Percentiles rank a stretch among this genome's conserved stretches.
Evolutionary conservation across 2,329 filamentous ascomycete genomes (phyloP).

Genomic region (Xylariaceae sp.): DNA sequence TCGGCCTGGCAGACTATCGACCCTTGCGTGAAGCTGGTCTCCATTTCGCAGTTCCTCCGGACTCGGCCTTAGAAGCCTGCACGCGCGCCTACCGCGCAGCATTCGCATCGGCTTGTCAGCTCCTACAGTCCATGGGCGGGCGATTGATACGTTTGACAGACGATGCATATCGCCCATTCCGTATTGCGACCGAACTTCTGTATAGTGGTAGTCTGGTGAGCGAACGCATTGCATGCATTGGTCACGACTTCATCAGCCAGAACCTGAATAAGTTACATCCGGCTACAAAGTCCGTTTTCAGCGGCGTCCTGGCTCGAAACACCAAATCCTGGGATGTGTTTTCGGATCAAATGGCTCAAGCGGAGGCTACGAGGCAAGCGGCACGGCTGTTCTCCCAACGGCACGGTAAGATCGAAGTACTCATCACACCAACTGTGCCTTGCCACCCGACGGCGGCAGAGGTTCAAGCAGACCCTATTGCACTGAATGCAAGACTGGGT

Average conservation of each 20-base stretch:
- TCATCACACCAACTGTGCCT: conserved; percentile 48
- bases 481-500: conserved; percentile 43
- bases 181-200: conserved; percentile 43
- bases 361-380: conserved; percentile 16
- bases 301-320: conserved; percentile 30
- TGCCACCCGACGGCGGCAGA: conserved; percentile 42
- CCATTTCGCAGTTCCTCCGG: conserved; percentile 44
- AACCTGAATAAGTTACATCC: conserved; percentile 40
- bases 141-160: conserved; percentile 9
- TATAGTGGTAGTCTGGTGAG: conserved; percentile 50
- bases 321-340: conserved; percentile 40
- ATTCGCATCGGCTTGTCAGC: background rate
- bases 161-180: conserved; percentile 41
- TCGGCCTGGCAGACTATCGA: background rate
- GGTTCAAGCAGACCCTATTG: conserved; percentile 45
- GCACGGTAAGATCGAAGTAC: conserved; percentile 34
- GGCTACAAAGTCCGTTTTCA: conserved; percentile 34
- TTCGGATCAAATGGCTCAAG: conserved; percentile 29
- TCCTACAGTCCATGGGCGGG: background rate
- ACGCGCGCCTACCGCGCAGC: background rate
- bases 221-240: conserved; percentile 42
- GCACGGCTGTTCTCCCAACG: background rate
- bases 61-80: conserved; percentile 18
- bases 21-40: conserved; percentile 26
- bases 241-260: conserved; percentile 30